Evolutionary conservation across 768 basidiomycete genomes (phyloP), one percentile per base, ranked within the genome.

Genomic region (Suillus subalutaceus): DNA sequence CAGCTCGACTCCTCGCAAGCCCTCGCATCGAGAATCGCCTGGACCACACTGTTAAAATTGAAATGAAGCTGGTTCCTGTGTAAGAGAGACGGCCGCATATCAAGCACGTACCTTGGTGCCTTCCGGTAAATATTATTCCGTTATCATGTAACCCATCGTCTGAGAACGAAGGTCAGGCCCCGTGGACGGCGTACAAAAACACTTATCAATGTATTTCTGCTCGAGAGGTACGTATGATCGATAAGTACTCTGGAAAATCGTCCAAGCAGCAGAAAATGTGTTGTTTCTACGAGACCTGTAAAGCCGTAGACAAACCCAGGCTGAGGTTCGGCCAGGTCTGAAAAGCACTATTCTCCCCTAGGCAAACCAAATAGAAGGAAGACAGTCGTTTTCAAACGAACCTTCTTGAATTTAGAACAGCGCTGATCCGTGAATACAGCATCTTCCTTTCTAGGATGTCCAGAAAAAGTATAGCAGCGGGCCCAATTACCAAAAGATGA

Each of bases 361-460:
- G 15, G 26, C 26, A 30, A 6, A 26, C 26, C 15, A 52, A 52
- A 30, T 30, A 8, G 26, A 52, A 52, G 50, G 50, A 30, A 9
- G 15, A 30, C 26, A 16, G 52, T 52, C n/a, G 41, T 43, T 43
- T n/a, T 13, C 35, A n/a, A 48, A 48, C n/a, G 12, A 48, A 48
- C 10, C 9, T 46, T 26, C n/a, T 3, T 48, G 9, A 52, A 16
- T 15, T 52, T 52, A 13, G 50, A 52, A 52, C 23, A 20, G 30
- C 53, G 30, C 30, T 55, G 10, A 32, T 20, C 32, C 18, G 48
- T 56, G 38, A 48, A 65, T 62, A 41, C 63, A 43, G 16, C 26
- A 60, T 56, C 56, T 68, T 70, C 67, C 67, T 58, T 55, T 55
- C 55, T 10, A 32, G 63, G 70, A 61, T 38, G 18, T 23, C 23